A percentile compares a stretch with the other conserved stretches of the same genome.
Conservation (phyloP, 2,329 filamentous ascomycete genomes). For the Fusarium veterinarium region DNA sequence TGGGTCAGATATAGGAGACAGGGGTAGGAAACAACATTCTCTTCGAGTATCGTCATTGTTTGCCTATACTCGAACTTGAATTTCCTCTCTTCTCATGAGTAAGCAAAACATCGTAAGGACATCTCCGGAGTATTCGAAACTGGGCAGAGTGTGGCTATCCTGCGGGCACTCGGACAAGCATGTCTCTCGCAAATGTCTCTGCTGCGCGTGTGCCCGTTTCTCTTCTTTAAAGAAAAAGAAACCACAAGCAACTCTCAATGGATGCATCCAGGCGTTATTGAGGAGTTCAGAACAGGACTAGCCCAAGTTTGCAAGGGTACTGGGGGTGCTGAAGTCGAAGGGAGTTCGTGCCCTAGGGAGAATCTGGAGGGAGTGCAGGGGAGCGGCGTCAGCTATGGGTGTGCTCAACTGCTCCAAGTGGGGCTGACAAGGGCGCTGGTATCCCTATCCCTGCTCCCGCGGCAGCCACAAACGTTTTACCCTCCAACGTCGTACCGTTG, state of each 20-base stretch:
- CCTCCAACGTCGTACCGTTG: conserved; percentile 39
- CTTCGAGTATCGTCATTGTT: not conserved
- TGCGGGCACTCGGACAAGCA: not conserved
- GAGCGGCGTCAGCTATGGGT: conserved; percentile 20
- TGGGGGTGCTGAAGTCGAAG: conserved; percentile 15
- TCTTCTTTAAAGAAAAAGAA: conserved; percentile 21
- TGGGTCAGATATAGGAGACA: not conserved
- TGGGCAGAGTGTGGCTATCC: conserved; percentile 9
- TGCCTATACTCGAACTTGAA: not conserved
- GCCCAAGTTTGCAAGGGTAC: conserved; percentile 9
- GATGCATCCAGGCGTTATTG: conserved; percentile 10
- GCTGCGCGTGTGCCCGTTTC: conserved; percentile 4
- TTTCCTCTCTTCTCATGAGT: not conserved
- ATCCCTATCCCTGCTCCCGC: conserved; percentile 46
- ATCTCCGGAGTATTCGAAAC: not conserved
- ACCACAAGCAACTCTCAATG: conserved; percentile 3
- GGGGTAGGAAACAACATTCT: not conserved
- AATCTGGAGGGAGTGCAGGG: conserved; percentile 7
- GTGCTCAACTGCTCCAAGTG: conserved; percentile 26
- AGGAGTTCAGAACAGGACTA: conserved; percentile 5
- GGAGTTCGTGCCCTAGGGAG: conserved; percentile 28
- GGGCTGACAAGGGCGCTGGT: conserved; percentile 24
- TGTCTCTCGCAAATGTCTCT: conserved; percentile 15
- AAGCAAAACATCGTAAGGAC: not conserved
- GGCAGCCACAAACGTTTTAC: conserved; percentile 39